Evolutionary conservation across 2,329 filamentous ascomycete genomes (phyloP), one percentile per base, ranked within the genome.

Genomic region (Chaetomium strumarium): DNA sequence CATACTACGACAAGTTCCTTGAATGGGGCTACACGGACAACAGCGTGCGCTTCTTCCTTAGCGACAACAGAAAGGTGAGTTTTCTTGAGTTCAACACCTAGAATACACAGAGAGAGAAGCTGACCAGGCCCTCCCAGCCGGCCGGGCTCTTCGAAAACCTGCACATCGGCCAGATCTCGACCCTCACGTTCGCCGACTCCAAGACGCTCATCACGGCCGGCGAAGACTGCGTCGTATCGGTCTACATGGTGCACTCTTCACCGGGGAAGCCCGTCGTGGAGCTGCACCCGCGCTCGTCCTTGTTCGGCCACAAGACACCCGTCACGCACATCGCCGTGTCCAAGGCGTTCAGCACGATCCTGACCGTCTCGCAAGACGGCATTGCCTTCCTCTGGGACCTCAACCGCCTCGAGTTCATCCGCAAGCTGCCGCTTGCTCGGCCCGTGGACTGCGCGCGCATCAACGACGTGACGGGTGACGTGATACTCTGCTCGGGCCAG

Each of bases 11-110:
- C 69, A 90, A 90, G 62, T 96, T 90, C 63, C 79, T 97, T 60
- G 90, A 96, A 71, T 97, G 92, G 92, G 92, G 92, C 1, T 97
- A 95, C 62, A 87, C 89, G 0, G 93, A 99, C 68, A 89, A 88
- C 61, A 95, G 89, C 60, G 80, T 99, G 29, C 86, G 93, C 4
- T 97, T 99, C 74, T 96, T 89, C 71, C 82, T 86, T 51, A 84
- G 86, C 44, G 90, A 96, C 60, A 88, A 82, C 53, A 85, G 88
- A 64, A 91, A 89, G 72, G 78, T 82, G 70, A 60, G 58, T 13
- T n/a, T 8, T 36, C 13, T n/a, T 7, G 7, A 24, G 24, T 24
- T 24, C 7, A 7, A 8, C 5, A 8, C 14, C 34, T 14, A 10
- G 11, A 11, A 14, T 4, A n/a, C n/a, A n/a, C 33, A 4, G 33